Base-by-base conservation (phyloP, 352 stramenopile species). In the Plasmopara viticola region DNA sequence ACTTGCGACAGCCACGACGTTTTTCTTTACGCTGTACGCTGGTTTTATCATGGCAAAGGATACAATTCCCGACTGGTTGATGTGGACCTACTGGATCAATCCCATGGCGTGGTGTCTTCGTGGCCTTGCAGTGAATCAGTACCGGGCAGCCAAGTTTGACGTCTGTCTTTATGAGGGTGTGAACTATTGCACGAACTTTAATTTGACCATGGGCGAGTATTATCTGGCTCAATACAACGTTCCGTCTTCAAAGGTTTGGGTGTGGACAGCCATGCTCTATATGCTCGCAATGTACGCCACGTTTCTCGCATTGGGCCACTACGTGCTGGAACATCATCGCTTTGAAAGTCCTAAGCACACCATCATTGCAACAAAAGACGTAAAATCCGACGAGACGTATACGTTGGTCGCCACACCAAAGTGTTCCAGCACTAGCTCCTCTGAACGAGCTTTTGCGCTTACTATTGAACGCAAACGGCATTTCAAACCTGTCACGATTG, bases 21-120 rank as follows among this genome's bases (percentile, higher is more conserved):
- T 60, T 5, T 51, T 87, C 50, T 85, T 74, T 50, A 56, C 85
- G 2, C 42, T 88, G 5, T 86, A 85, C 41, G 66, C 58, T 2
- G 74, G 74, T 51, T 86, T 84, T 34, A 53, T 84, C 5, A 59
- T 81, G 51, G 25, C 68, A 5, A 74, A 75, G 39, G 52, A 57
- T 15, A 53, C 64, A 8, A 82, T 87, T 9, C 76, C 72, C 6
- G 56, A 56, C 34, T 73, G 62, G 42, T 70, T 71, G n/a, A 40
- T 74, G n/a, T 86, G 73, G 75, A 39, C 84, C n/a, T 85, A 81
- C 61, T 83, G 65, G 60, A 61, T 86, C 10, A 72, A 81, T 48
- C 76, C 76, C 3, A 64, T 87, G n/a, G 47, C 62, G 1, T 87
- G 76, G 76, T 61, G 52, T 35, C 44, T 78, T 1, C 72, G 74